Evolutionary conservation across 352 stramenopile species (phyloP).

Genomic region (Globisporangium viniferum): DNA sequence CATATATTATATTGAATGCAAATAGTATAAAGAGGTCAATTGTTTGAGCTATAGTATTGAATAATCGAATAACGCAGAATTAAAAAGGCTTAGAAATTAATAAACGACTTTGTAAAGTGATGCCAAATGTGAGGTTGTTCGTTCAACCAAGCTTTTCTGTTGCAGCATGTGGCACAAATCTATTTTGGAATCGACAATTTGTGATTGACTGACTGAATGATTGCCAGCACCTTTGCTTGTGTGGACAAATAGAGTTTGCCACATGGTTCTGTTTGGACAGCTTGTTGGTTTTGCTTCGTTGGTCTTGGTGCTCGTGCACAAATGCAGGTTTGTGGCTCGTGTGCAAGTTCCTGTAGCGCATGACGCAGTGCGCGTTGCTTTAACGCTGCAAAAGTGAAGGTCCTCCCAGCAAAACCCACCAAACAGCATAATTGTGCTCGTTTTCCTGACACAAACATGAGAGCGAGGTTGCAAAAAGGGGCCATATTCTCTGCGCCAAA

Average conservation of each 20-base stretch:
- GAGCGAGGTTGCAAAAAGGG: neutral
- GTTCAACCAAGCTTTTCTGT: neutral
- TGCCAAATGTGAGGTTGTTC: neutral
- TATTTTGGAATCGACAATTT: neutral
- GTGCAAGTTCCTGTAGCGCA: neutral
- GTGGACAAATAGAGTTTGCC: neutral
- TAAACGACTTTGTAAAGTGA: neutral
- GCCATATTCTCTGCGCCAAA: neutral
- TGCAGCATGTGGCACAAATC: neutral
- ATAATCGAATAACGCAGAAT: too few species aligned
- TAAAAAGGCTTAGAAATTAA: too few species aligned
- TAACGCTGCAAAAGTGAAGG: neutral
- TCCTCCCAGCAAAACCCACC: neutral
- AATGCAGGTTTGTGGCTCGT: neutral
- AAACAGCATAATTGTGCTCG: neutral
- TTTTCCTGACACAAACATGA: neutral
- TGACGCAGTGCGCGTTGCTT: neutral
- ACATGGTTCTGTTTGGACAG: neutral
- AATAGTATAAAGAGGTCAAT: neutral
- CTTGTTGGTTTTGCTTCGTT: neutral
- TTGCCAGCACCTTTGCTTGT: neutral
- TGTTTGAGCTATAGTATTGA: too few species aligned
- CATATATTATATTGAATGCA: neutral
- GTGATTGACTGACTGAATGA: neutral
- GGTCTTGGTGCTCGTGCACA: too few species aligned